Base-by-base conservation (phyloP, 139 green algal genomes). In the Axilococcus clingmanii region DNA sequence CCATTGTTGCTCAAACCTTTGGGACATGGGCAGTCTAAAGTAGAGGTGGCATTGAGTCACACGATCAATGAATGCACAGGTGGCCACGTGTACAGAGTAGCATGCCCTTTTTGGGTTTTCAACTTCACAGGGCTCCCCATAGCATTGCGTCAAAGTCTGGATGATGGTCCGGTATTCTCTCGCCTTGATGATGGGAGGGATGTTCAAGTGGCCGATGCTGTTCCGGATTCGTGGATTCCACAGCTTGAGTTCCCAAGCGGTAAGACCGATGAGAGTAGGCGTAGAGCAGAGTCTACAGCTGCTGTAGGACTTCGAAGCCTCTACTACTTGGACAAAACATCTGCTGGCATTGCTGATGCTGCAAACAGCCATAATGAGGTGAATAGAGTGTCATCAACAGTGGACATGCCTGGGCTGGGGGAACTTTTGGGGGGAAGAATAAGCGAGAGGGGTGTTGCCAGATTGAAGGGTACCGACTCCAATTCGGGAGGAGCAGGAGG, bases 81-180 rank as follows among this genome's bases (percentile, higher is more conserved):
- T 62, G 32, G 37, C 5, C 52, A 62, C 36, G 31, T 54, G 2
- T 43, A 81, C 40, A 55, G 40, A 16, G 36, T 82, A 33, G 41
- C 25, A 41, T 77, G 71, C 48, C 45, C 52, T 3, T 50, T 85
- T n/a, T 87, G 80, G 78, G 59, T 88, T 34, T 86, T 79, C 75
- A 88, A 88, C 68, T 81, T 68, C 57, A 76, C 67, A 1, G 80
- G 76, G 1, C 29, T 82, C 40, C 75, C 78, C 0, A 36, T 87
- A n/a, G 61, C 66, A 25, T 58, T 87, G 34, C 54, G 55, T 7
- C 37, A 42, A 47, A 55, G 31, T n/a, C 8, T 16, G 6, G 30
- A 7, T 15, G 51, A 48, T 5, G 23, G 12, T 29, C 9, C 24
- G 9, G 12, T 29, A 12, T 12, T 49, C 42, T 49, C 2, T 43